Base-by-base conservation (phyloP, 768 basidiomycete genomes). In the Gyrodon lividus region DNA sequence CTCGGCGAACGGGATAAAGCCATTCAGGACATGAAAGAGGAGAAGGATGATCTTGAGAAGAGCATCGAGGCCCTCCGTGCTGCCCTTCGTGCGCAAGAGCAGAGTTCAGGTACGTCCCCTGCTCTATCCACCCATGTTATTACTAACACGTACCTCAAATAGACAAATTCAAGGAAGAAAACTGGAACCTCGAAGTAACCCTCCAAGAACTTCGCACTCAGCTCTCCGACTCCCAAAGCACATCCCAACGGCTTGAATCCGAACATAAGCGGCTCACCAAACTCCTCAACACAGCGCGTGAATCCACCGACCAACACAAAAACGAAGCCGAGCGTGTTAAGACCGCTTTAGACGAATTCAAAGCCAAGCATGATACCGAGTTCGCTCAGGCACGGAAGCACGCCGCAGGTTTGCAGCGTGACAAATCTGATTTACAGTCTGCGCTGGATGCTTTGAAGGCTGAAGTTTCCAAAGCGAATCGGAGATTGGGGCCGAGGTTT, bases 101-200 rank as follows among this genome's bases (percentile, higher is more conserved):
- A 86, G 67, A 87, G 77, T 53, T 78, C 89, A 52, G 92, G 92
- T 87, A 58, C 48, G 82, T 70, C 22, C 16, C 12, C 28, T 43
- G 1, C 17, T 17, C n/a, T 34, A 24, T 6, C 26, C 23, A 28
- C 26, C 4, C 49, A 19, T 43, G 24, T 35, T 49, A n/a, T 2
- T 23, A 56, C 30, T 49, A 8, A 62, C 7, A 2, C 12, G 7
- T 20, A 26, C 30, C 30, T 52, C 43, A 47, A 50, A 24, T 62
- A 87, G 96, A 98, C 68, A 92, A 93, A 57, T 96, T 85, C 82
- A 93, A 93, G 72, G 96, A 98, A 72, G 93, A 95, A 72, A 98
- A 97, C 68, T 98, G 97, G 97, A 96, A 98, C 64, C 84, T 98
- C 51, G 96, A 98, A 74, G 93, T 98, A 43, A 81, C 82, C 14